A percentile compares a stretch with the other conserved stretches of the same genome.
Evolutionary conservation across 306 rosid species (phyloP).

Genomic region (Spatholobus suberectus): DNA sequence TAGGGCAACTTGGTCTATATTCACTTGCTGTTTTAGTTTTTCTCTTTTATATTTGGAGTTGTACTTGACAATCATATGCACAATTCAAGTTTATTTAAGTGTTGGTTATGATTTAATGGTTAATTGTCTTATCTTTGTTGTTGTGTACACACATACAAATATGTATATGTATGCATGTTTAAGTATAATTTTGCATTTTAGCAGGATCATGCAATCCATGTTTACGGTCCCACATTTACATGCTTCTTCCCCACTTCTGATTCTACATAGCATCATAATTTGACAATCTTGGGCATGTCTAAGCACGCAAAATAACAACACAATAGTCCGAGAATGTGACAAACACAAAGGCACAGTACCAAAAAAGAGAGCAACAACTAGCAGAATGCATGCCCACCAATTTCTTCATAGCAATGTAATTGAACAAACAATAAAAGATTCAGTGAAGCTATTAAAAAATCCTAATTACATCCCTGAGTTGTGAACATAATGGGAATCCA

Average conservation of each 20-base stretch:
- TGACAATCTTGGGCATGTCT: slow-evolving; percentile 1
- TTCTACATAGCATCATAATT: neutral
- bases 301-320: neutral
- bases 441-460: slow-evolving; percentile 14
- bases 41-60: neutral
- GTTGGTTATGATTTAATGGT: neutral
- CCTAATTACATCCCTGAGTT: slow-evolving; percentile 1
- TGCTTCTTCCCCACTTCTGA: neutral
- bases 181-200: neutral
- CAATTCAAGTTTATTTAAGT: neutral
- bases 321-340: slow-evolving; percentile 8
- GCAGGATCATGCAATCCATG: neutral
- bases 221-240: neutral
- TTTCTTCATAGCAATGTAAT: slow-evolving; percentile 31
- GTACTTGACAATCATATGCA: neutral
- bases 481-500: slow-evolving; percentile 11
- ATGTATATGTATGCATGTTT: neutral
- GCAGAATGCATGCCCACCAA: slow-evolving; percentile 27
- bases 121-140: neutral
- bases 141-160: neutral
- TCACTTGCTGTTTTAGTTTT: neutral
- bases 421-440: slow-evolving; percentile 7
- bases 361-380: slow-evolving; percentile 2
- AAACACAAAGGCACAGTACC: neutral
- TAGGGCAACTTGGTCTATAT: neutral